Conservation (phyloP, 768 basidiomycete genomes). For the Lactarius quietus region DNA sequence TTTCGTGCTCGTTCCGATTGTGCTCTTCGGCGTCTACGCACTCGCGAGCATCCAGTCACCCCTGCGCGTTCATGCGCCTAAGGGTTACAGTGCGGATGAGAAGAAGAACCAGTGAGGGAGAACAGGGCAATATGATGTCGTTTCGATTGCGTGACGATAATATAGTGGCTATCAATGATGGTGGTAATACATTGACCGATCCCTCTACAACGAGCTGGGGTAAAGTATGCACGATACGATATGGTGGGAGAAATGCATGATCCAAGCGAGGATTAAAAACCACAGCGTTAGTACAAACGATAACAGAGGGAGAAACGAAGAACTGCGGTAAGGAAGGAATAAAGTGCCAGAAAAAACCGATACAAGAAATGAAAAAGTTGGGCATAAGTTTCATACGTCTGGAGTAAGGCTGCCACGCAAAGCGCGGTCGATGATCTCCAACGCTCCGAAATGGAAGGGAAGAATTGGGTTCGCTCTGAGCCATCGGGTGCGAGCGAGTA, state of each 20-base stretch:
- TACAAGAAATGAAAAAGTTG: conserved; percentile 10
- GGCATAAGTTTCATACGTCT: conserved; percentile 21
- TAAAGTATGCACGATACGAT: conserved; percentile 21
- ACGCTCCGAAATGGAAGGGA: conserved; percentile 72
- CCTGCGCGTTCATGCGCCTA: conserved; percentile 56
- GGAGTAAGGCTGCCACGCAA: conserved; percentile 34
- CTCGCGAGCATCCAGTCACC: conserved; percentile 75
- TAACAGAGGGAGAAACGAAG: background rate
- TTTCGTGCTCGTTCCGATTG: conserved; percentile 64
- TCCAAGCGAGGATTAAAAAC: conserved; percentile 15
- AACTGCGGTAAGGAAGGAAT: background rate
- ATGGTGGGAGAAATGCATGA: conserved; percentile 14
- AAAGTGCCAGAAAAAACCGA: background rate
- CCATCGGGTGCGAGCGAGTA: conserved; percentile 50
- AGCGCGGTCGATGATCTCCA: conserved; percentile 54
- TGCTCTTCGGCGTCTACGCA: conserved; percentile 60
- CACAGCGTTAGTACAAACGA: conserved; percentile 2
- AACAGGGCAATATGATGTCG: background rate
- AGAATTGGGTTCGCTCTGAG: conserved; percentile 50
- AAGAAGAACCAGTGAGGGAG: conserved; percentile 66
- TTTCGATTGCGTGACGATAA: conserved; percentile 14
- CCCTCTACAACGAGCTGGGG: conserved; percentile 20
- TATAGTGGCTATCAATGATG: conserved; percentile 24
- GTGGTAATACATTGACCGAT: conserved; percentile 21
- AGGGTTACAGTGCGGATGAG: conserved; percentile 63